Percentiles rank a stretch among this genome's conserved stretches.
Conservation (phyloP, 768 basidiomycete species). For the Cystofilobasidium ferigula region DNA sequence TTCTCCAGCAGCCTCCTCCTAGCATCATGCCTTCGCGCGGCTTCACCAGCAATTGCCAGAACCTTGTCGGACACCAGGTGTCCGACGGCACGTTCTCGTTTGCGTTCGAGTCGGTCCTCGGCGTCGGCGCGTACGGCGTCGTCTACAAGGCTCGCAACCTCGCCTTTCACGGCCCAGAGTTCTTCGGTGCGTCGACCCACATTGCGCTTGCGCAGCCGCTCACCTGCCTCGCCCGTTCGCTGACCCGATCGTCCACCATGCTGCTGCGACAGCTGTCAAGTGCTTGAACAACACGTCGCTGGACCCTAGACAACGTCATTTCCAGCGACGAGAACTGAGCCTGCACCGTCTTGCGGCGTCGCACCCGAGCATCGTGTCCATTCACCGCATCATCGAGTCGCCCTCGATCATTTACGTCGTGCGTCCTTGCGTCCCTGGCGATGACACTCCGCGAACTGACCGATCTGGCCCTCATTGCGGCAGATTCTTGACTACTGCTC, state of each 20-base stretch:
- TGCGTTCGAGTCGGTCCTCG: slow-evolving; percentile 74
- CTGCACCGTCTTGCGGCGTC: slow-evolving; percentile 42
- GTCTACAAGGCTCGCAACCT: slow-evolving; percentile 77
- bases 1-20: too few species aligned
- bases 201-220: not conserved
- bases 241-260: not conserved
- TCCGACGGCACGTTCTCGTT: slow-evolving; percentile 56
- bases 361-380: slow-evolving; percentile 53
- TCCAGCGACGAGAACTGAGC: slow-evolving; percentile 59
- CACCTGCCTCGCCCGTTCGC: not conserved
- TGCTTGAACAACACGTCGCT: slow-evolving; percentile 55
- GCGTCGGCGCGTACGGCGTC: slow-evolving; percentile 87
- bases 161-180: slow-evolving; percentile 16
- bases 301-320: slow-evolving; percentile 53
- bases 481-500: slow-evolving; percentile 76
- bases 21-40: slow-evolving; percentile 10
- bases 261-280: slow-evolving; percentile 56
- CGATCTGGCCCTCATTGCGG: not conserved
- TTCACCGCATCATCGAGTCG: slow-evolving; percentile 56
- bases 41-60: slow-evolving; percentile 20
- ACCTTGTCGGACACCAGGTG: slow-evolving; percentile 59
- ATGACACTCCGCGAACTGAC: not conserved
- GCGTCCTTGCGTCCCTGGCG: not conserved
- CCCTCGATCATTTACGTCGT: slow-evolving; percentile 54
- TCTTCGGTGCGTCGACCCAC: slow-evolving; percentile 1